Percentiles rank a stretch among this genome's conserved stretches.
Conservation (phyloP, 2,329 filamentous ascomycete genomes). For the Chaetomiaceae sp. region DNA sequence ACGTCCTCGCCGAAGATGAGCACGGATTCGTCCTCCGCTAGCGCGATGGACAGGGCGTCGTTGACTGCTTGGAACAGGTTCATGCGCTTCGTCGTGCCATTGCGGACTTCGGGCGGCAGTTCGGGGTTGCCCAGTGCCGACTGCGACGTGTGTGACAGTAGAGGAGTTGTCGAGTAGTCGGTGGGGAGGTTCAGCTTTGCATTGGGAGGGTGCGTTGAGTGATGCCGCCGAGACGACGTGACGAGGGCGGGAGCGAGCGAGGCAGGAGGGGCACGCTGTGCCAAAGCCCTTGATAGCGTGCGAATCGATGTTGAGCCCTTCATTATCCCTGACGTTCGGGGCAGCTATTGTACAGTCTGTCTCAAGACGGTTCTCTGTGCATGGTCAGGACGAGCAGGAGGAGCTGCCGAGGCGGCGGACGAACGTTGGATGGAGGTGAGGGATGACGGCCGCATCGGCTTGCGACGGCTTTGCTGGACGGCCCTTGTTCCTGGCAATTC, state of each 20-base stretch:
- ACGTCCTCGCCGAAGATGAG: constrained; percentile 95
- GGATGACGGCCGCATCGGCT: constrained; percentile 20
- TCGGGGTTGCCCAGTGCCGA: constrained; percentile 65
- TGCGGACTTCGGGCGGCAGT: constrained; percentile 58
- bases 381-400: constrained; percentile 6
- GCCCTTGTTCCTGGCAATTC: constrained; percentile 7
- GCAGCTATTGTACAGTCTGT: constrained; percentile 1
- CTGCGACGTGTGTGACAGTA: constrained; percentile 75
- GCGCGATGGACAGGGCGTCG: constrained; percentile 73
- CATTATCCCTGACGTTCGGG: constrained; percentile 11
- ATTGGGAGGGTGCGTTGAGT: constrained; percentile 53
- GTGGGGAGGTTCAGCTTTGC: constrained; percentile 74
- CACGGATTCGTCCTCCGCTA: constrained; percentile 77
- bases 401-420: background rate
- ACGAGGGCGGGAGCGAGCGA: constrained; percentile 1
- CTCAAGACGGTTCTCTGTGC: background rate
- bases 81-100: constrained; percentile 72
- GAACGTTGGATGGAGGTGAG: background rate
- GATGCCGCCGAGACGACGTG: constrained; percentile 25
- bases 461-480: constrained; percentile 22
- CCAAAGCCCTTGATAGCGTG: constrained; percentile 13
- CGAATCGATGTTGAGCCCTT: constrained; percentile 14
- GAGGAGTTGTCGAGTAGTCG: constrained; percentile 75
- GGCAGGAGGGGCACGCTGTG: constrained; percentile 5
- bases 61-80: constrained; percentile 96